These are phyloP conservation scores for Logfia minima DNA, from an alignment of 129 eudicot species.

Conservation along the genomic window DNA sequence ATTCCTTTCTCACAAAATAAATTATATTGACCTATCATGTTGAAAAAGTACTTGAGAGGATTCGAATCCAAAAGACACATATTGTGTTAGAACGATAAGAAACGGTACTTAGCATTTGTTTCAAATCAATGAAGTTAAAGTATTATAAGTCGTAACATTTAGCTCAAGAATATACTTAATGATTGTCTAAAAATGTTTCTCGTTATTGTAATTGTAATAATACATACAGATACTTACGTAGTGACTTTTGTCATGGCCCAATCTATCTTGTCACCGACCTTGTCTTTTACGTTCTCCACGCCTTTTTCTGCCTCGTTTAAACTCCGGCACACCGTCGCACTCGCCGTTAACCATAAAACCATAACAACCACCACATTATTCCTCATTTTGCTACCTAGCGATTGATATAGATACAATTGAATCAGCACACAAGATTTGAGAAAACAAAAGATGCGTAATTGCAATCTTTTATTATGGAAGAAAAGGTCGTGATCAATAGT, in stretches of 20 bases:
- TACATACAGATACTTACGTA: constrained; percentile 30
- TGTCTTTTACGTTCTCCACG: constrained; percentile 29
- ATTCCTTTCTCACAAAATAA: too few relatives aligned
- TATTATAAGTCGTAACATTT: too few relatives aligned
- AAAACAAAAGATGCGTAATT: not conserved
- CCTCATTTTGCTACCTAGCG: constrained; percentile 17
- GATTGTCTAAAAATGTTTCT: too few relatives aligned
- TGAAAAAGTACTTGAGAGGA: too few relatives aligned
- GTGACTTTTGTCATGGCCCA: constrained; percentile 39
- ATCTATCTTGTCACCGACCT: constrained; percentile 39
- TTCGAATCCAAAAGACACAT: too few relatives aligned
- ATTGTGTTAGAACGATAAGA: too few relatives aligned
- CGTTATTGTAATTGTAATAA: too few relatives aligned
- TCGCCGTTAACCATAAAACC: constrained; percentile 35
- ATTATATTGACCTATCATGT: too few relatives aligned
- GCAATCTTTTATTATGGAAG: not conserved
- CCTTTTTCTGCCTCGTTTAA: constrained; percentile 17
- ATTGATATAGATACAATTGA: not conserved
- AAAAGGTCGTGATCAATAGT: not conserved
- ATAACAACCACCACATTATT: constrained; percentile 24
- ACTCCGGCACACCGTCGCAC: constrained; percentile 36
- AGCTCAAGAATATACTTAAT: too few relatives aligned
- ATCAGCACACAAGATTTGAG: not conserved
- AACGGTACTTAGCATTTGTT: too few relatives aligned
- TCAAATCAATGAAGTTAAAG: too few relatives aligned